These are phyloP conservation scores for Noccaea bulbosa DNA, from an alignment of 345 rosid species.

Conservation along the genomic window DNA sequence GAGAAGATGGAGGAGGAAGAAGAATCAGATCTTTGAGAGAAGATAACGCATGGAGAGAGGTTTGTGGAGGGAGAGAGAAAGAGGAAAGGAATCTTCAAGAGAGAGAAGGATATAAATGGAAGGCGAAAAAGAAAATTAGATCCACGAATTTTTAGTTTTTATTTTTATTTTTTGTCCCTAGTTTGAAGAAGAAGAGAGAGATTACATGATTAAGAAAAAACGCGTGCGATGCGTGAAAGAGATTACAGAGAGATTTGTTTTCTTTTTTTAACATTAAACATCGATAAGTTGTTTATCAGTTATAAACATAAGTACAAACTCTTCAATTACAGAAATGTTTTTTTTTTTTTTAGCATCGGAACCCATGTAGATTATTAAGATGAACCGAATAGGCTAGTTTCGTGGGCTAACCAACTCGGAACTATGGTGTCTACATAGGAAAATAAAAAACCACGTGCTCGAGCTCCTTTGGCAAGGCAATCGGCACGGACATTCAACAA, in stretches of 20 bases:
- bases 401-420: too few species aligned
- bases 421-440: too few species aligned
- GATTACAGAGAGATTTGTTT: background rate
- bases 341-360: too few species aligned
- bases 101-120: constrained; percentile 31
- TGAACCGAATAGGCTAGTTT: too few species aligned
- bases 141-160: constrained; percentile 2
- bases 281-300: background rate
- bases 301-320: background rate
- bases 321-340: too few species aligned
- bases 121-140: background rate
- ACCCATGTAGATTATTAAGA: too few species aligned
- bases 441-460: too few species aligned
- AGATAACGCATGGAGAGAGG: constrained; percentile 21
- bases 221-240: constrained; percentile 22
- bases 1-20: background rate
- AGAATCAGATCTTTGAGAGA: constrained; percentile 36
- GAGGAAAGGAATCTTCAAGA: constrained; percentile 18
- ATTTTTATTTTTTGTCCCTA: background rate
- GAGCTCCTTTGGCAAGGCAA: too few species aligned
- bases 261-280: too few species aligned
- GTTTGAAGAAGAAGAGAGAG: background rate
- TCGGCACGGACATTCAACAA: too few species aligned
- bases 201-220: background rate
- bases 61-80: constrained; percentile 13